A percentile compares a stretch with the other conserved stretches of the same genome.
Conservation (phyloP, 1,284 basidiomycete genomes). For the Bjerkandera adusta region DNA sequence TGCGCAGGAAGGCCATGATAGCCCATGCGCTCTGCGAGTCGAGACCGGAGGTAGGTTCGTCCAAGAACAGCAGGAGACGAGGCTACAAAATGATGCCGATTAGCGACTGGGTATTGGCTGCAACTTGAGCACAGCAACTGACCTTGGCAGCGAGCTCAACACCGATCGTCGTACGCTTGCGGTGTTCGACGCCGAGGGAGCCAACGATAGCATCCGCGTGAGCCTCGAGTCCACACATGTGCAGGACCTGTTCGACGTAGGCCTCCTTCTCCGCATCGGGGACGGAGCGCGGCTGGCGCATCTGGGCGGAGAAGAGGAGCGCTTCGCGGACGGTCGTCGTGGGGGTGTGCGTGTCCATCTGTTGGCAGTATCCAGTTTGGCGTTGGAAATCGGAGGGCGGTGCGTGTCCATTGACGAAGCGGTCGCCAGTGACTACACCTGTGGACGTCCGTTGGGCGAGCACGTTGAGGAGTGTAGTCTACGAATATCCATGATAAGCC, state of each 20-base stretch:
- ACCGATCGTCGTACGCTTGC: slow-evolving; percentile 80
- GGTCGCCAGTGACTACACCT: slow-evolving; percentile 77
- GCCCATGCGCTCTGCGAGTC: slow-evolving; percentile 91
- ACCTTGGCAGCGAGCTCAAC: slow-evolving; percentile 82
- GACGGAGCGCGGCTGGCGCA: slow-evolving; percentile 74
- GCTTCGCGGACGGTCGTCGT: slow-evolving; percentile 84
- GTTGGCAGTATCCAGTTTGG: slow-evolving; percentile 79
- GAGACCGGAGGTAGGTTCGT: slow-evolving; percentile 82
- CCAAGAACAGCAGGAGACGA: slow-evolving; percentile 81
- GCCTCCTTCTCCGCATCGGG: slow-evolving; percentile 73
- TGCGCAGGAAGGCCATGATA: slow-evolving; percentile 76
- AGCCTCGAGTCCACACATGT: slow-evolving; percentile 76
- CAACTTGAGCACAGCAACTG: no score
- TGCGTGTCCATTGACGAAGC: slow-evolving; percentile 74
- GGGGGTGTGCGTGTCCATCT: slow-evolving; percentile 75
- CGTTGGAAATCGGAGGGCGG: slow-evolving; percentile 76
- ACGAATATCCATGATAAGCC: not conserved
- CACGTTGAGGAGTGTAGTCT: slow-evolving; percentile 81
- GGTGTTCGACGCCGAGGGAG: slow-evolving; percentile 72
- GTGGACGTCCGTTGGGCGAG: slow-evolving; percentile 73
- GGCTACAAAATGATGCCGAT: no score
- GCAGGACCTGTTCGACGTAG: slow-evolving; percentile 79
- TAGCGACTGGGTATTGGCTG: no score
- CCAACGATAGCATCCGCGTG: slow-evolving; percentile 79
- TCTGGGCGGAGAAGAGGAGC: slow-evolving; percentile 76